Percentiles rank a stretch among this genome's conserved stretches.
These are phyloP conservation scores for Fusarium sp. DNA, from an alignment of 2,329 filamentous ascomycete genomes.

Conservation along the genomic window DNA sequence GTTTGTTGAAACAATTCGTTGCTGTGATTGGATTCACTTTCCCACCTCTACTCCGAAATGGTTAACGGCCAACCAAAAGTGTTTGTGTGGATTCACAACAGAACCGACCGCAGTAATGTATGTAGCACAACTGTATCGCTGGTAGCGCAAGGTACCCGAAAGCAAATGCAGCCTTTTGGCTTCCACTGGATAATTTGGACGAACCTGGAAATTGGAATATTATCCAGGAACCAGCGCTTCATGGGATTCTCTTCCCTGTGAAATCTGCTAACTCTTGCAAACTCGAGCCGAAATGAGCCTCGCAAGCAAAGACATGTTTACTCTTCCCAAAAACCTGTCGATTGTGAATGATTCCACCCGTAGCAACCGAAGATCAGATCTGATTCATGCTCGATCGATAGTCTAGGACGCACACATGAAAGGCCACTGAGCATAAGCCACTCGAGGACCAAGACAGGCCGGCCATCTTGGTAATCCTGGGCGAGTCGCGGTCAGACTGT, in stretches of 20 bases:
- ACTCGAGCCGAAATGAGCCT: not conserved
- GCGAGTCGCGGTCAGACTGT: constrained; percentile 11
- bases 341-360: not conserved
- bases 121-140: not conserved
- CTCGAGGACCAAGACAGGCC: constrained; percentile 13
- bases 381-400: not conserved
- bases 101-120: not conserved
- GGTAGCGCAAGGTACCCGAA: constrained; percentile 42
- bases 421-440: not conserved
- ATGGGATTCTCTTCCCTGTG: not conserved
- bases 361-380: not conserved
- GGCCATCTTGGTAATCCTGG: not conserved
- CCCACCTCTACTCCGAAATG: constrained; percentile 4
- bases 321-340: constrained; percentile 4
- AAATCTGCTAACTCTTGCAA: not conserved
- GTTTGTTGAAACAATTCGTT: constrained; percentile 1
- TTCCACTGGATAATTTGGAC: not conserved
- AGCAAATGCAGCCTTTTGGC: constrained; percentile 24
- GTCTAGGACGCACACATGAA: not conserved
- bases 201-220: not conserved
- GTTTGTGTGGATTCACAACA: not conserved
- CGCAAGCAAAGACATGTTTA: not conserved
- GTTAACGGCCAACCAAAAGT: constrained; percentile 25
- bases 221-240: not conserved
- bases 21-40: constrained; percentile 26